phyloP scores from a whole-genome alignment of 1,284 basidiomycete species.

The Ceratobasidium sp. region DNA sequence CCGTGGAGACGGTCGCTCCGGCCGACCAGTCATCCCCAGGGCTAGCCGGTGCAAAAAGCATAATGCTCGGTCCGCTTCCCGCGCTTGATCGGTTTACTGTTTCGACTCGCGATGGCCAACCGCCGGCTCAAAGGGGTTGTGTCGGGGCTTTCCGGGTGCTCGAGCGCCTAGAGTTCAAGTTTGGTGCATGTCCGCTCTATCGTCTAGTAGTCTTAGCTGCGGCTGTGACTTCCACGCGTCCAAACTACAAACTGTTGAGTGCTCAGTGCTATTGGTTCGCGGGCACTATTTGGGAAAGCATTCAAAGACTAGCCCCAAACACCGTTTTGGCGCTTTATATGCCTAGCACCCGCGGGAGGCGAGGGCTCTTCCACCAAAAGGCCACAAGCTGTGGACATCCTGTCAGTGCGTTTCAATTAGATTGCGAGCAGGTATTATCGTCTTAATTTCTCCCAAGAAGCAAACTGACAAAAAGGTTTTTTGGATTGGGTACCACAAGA shows the following conservation, averaged over 20 bases:
- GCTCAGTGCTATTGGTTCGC: constrained; percentile 31
- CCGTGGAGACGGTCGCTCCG: no score
- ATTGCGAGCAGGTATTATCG: no score
- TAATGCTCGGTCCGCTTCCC: no score
- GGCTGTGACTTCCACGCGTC: background rate
- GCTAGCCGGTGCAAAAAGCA: background rate
- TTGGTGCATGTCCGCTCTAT: background rate
- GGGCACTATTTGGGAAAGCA: constrained; percentile 17
- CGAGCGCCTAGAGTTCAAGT: constrained; percentile 4
- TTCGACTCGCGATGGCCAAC: background rate
- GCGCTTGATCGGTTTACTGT: constrained; percentile 3
- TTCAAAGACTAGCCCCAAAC: background rate
- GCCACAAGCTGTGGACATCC: no score
- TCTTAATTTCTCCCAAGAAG: no score
- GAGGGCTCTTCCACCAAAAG: no score
- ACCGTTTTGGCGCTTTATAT: no score
- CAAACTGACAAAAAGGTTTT: no score
- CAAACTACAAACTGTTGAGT: background rate
- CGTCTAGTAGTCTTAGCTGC: background rate
- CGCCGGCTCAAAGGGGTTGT: background rate
- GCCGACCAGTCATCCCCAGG: background rate
- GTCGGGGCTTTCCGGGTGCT: background rate
- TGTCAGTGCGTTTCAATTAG: no score
- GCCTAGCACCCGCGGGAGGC: no score
- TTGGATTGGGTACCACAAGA: no score